Percentiles rank a stretch among this genome's conserved stretches.
Evolutionary conservation across 768 basidiomycete genomes (phyloP).

Genomic region (Rhodosporidiobolus sp.): DNA sequence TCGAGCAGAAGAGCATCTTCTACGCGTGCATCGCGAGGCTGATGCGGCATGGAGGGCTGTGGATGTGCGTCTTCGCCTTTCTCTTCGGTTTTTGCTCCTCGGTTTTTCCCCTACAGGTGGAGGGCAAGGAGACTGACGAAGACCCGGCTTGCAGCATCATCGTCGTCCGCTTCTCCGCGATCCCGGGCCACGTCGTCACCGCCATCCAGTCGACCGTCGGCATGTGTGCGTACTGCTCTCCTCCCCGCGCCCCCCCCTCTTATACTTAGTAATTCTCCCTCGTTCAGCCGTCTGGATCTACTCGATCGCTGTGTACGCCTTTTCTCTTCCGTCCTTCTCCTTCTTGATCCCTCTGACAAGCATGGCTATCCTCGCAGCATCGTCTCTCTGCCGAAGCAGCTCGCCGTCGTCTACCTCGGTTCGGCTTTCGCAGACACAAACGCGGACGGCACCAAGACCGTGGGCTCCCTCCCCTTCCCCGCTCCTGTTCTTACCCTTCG

Average conservation of each 20-base stretch:
- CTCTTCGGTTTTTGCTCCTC: no score
- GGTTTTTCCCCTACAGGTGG: background rate
- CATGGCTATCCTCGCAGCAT: no score
- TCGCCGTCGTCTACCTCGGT: conserved; percentile 34
- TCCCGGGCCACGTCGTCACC: conserved; percentile 40
- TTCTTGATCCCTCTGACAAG: background rate
- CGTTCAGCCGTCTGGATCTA: conserved; percentile 12
- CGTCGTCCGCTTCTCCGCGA: conserved; percentile 30
- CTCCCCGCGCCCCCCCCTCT: background rate
- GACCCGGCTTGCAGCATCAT: conserved; percentile 7
- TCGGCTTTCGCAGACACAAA: background rate
- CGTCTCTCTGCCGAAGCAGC: conserved; percentile 36
- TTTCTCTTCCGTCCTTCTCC: background rate
- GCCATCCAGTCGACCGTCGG: conserved; percentile 40
- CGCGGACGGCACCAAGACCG: background rate
- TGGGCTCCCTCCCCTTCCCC: background rate
- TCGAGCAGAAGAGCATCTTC: conserved; percentile 30
- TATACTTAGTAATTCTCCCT: background rate
- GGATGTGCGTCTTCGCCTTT: background rate
- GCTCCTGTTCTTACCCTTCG: background rate
- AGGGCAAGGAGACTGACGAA: background rate
- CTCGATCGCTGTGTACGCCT: conserved; percentile 19
- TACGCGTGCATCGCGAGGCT: conserved; percentile 39
- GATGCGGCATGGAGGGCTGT: conserved; percentile 31
- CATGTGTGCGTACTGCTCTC: conserved; percentile 9